Conservation (phyloP, 305 asterid species). For the Fraxinus sp. region DNA sequence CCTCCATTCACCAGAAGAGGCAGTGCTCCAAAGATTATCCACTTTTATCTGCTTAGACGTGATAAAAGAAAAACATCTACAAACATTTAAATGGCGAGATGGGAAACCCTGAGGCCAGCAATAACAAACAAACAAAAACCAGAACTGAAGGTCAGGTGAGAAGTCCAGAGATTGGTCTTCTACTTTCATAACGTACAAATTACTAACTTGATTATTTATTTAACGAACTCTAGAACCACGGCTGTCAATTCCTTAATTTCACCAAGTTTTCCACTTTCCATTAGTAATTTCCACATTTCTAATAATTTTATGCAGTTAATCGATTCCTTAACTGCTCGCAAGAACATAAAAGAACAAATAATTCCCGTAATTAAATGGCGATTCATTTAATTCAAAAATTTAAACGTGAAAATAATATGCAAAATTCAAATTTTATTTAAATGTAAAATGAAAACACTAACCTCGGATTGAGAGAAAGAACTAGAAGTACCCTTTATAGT, state of each 20-base stretch:
- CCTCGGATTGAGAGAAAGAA: conserved; percentile 49
- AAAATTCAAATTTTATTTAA: neutral
- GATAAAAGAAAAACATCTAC: conserved; percentile 24
- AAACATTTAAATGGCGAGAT: neutral
- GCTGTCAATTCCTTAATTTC: neutral
- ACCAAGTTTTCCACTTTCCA: neutral
- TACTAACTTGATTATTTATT: neutral
- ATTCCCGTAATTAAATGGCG: neutral
- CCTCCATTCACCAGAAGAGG: conserved; percentile 85
- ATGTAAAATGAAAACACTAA: conserved; percentile 14
- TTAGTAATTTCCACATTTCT: neutral
- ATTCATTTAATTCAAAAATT: neutral
- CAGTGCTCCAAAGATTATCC: conserved; percentile 75
- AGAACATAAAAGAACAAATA: conserved; percentile 5
- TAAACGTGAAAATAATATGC: neutral
- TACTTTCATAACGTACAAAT: neutral
- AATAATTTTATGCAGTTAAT: neutral
- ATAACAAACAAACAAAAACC: neutral
- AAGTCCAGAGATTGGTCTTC: neutral
- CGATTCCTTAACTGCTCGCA: conserved; percentile 21
- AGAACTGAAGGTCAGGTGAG: neutral
- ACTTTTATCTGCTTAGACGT: conserved; percentile 55
- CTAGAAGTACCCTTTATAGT: conserved; percentile 40
- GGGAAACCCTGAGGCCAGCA: neutral
- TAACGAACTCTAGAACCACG: neutral